These are phyloP conservation scores for Fusarium irregulare DNA, from an alignment of 2,329 filamentous ascomycete genomes.

Conservation along the genomic window DNA sequence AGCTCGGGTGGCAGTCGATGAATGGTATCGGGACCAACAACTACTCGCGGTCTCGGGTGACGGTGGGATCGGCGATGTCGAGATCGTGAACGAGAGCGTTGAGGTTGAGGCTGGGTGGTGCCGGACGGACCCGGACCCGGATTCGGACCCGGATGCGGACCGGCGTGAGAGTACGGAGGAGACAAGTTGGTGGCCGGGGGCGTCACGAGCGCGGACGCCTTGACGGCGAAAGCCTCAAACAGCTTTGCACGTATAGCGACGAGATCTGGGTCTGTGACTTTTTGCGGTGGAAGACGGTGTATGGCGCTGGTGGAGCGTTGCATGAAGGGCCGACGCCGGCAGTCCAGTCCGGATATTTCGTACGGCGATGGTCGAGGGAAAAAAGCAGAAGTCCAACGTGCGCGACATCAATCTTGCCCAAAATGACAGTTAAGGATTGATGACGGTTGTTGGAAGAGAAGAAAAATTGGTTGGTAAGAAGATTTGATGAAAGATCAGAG, in stretches of 20 bases:
- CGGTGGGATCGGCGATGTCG: conserved; percentile 1
- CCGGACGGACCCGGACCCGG: neutral
- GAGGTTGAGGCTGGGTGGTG: neutral
- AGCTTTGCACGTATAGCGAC: conserved; percentile 26
- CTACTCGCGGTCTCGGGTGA: conserved; percentile 47
- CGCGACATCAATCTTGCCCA: conserved; percentile 27
- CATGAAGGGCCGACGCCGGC: conserved; percentile 31
- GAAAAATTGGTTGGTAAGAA: neutral
- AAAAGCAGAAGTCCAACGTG: neutral
- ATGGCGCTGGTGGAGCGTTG: conserved; percentile 13
- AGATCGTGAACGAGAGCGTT: conserved; percentile 12
- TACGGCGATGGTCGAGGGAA: neutral
- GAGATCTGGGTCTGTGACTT: conserved; percentile 33
- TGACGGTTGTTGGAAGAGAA: neutral
- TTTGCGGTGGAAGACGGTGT: conserved; percentile 18
- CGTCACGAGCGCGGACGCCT: conserved; percentile 32
- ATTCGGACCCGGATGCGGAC: conserved; percentile 2
- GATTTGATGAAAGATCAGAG: conserved; percentile 16
- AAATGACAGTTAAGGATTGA: conserved; percentile 11
- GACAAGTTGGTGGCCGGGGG: conserved; percentile 36
- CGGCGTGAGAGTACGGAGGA: conserved; percentile 16
- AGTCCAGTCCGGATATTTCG: conserved; percentile 1
- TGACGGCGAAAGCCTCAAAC: conserved; percentile 25
- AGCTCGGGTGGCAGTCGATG: conserved; percentile 51
- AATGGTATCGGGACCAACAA: conserved; percentile 51